These are phyloP conservation scores for Sicyos baderoa DNA, from an alignment of 306 rosid genomes.

Conservation along the genomic window DNA sequence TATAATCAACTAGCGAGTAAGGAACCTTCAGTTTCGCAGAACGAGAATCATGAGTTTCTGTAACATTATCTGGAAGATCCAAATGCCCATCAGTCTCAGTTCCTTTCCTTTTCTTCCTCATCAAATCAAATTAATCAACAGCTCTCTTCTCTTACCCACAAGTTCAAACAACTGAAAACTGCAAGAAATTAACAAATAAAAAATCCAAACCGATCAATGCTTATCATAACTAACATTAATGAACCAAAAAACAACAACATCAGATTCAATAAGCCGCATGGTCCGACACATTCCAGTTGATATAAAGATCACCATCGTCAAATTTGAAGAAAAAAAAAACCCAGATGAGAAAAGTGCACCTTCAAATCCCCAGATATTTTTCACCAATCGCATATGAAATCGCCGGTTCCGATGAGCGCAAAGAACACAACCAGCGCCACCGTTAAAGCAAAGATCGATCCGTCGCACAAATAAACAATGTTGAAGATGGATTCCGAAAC, in stretches of 20 bases:
- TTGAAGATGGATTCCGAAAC: constrained; percentile 37
- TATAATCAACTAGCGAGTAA: constrained; percentile 74
- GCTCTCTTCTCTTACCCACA: constrained; percentile 20
- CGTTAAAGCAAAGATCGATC: not conserved
- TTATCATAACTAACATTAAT: not conserved
- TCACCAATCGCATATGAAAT: constrained; percentile 10
- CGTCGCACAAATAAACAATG: constrained; percentile 2
- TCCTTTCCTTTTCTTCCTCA: constrained; percentile 99
- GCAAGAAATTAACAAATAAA: not conserved
- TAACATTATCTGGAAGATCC: constrained; percentile 32
- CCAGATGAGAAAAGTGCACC: not conserved
- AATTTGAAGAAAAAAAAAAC: not conserved
- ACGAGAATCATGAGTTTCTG: constrained; percentile 39
- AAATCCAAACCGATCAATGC: not conserved
- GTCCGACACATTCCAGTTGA: not conserved
- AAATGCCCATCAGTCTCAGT: constrained; percentile 46
- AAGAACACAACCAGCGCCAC: not conserved
- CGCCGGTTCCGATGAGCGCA: not conserved
- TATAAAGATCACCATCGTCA: not conserved
- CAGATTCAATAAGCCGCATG: too few species aligned
- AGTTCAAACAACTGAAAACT: constrained; percentile 17
- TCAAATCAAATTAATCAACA: constrained; percentile 33
- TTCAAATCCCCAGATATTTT: not conserved
- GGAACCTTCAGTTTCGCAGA: constrained; percentile 54
- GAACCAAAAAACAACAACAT: not conserved